Percentiles rank a stretch among this genome's conserved stretches.
Conservation (phyloP, 129 eudicot species). For the Heracleum sosnowskyi region DNA sequence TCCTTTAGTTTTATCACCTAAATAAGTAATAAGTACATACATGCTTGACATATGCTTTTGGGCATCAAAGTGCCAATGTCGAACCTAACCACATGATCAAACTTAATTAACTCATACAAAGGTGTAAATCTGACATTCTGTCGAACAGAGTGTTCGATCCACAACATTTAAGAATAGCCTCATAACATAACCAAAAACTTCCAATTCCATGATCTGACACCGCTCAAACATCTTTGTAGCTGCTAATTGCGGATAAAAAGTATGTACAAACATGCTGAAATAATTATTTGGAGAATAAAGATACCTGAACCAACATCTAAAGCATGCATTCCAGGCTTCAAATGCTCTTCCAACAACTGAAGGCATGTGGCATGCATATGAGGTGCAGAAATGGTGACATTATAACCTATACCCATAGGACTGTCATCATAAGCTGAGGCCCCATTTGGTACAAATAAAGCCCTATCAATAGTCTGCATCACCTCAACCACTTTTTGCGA, state of each 20-base stretch:
- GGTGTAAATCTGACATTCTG: neutral
- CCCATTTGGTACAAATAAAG: constrained; percentile 82
- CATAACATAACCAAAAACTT: neutral
- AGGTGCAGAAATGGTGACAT: constrained; percentile 97
- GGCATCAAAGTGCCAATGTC: neutral
- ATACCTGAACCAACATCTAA: constrained; percentile 98
- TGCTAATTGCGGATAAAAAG: neutral
- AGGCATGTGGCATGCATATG: constrained; percentile 99
- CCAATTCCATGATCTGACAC: neutral
- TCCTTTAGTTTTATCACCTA: neutral
- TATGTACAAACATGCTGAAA: neutral
- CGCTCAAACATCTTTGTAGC: neutral
- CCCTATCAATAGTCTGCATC: constrained; percentile 89
- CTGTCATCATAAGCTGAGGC: constrained; percentile 67
- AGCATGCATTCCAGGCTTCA: constrained; percentile 97
- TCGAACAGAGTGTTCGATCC: neutral
- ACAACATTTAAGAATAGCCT: neutral
- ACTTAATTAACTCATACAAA: neutral
- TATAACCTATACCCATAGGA: constrained; percentile 88
- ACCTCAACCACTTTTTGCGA: constrained; percentile 76
- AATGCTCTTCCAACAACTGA: constrained; percentile 65
- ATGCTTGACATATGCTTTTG: neutral
- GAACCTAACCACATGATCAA: neutral
- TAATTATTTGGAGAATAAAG: neutral
- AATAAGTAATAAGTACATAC: neutral